These are phyloP conservation scores for Malassezia globosa DNA, from an alignment of 1,284 basidiomycete genomes.

Conservation along the genomic window DNA sequence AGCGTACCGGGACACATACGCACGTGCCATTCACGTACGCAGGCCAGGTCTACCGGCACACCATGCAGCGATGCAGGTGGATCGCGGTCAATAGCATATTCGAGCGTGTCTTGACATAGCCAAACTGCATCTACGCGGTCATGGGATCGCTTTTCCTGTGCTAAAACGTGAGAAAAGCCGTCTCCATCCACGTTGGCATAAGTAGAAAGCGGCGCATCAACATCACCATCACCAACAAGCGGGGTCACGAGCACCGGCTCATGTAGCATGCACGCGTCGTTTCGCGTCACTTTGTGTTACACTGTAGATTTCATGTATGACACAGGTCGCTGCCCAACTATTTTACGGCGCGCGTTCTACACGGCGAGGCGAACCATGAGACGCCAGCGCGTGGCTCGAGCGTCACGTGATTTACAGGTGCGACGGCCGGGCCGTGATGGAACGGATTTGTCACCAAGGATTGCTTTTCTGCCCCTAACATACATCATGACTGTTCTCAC, in stretches of 20 bases:
- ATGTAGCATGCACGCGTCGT: neutral
- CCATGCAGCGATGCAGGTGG: neutral
- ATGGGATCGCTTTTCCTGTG: neutral
- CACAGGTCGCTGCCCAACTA: no score
- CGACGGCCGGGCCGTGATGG: constrained; percentile 3
- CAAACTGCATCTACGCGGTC: neutral
- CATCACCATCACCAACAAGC: neutral
- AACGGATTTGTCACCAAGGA: neutral
- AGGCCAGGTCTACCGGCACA: neutral
- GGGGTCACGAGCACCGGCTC: neutral
- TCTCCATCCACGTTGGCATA: neutral
- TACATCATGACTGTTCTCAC: constrained; percentile 15
- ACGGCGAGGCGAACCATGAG: no score
- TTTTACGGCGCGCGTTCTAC: no score
- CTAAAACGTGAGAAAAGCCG: no score
- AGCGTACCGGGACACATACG: neutral
- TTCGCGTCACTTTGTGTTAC: neutral
- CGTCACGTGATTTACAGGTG: constrained; percentile 9
- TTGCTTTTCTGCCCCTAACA: neutral
- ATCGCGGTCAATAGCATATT: neutral
- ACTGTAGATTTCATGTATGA: no score
- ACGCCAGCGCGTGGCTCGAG: no score
- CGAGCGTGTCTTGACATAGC: neutral
- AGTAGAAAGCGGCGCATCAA: neutral
- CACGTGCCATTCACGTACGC: neutral